These are phyloP conservation scores for Aspergillus sp. DNA, from an alignment of 2,329 filamentous ascomycete genomes.

Conservation along the genomic window DNA sequence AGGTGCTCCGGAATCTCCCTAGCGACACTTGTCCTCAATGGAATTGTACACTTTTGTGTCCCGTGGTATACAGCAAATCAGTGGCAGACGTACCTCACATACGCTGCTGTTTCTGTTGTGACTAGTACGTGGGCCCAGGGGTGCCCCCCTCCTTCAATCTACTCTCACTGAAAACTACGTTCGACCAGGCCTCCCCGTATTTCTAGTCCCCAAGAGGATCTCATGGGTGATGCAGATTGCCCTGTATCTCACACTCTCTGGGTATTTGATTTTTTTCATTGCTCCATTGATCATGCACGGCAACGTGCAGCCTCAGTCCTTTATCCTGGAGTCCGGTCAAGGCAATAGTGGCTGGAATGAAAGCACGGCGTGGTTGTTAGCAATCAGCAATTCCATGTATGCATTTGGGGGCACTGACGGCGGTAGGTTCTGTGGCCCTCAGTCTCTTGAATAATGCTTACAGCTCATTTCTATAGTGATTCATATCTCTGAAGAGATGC, in stretches of 20 bases:
- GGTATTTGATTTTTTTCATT: conserved; percentile 7
- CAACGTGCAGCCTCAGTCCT: background rate
- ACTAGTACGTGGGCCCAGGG: conserved; percentile 8
- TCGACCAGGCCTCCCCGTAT: conserved; percentile 13
- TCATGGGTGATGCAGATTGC: conserved; percentile 1
- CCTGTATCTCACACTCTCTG: conserved; percentile 7
- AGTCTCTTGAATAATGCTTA: background rate
- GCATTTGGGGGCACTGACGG: conserved; percentile 20
- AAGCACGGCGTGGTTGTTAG: conserved; percentile 15
- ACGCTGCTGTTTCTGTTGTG: conserved; percentile 11
- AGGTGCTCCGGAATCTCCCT: conserved; percentile 15
- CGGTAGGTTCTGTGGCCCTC: background rate
- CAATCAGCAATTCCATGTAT: conserved; percentile 23
- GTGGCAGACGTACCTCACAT: conserved; percentile 25
- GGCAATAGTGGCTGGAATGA: conserved; percentile 14
- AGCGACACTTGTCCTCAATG: conserved; percentile 12
- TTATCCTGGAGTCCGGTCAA: conserved; percentile 1
- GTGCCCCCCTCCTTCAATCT: no score
- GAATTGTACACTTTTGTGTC: conserved; percentile 18
- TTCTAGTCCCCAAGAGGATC: conserved; percentile 11
- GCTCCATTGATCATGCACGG: conserved; percentile 8
- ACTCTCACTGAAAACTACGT: background rate
- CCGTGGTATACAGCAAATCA: conserved; percentile 16
- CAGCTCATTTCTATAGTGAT: conserved; percentile 7
- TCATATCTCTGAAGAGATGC: conserved; percentile 24